phyloP scores from a whole-genome alignment of 139 green algal genomes.

The Micromonas commoda region DNA sequence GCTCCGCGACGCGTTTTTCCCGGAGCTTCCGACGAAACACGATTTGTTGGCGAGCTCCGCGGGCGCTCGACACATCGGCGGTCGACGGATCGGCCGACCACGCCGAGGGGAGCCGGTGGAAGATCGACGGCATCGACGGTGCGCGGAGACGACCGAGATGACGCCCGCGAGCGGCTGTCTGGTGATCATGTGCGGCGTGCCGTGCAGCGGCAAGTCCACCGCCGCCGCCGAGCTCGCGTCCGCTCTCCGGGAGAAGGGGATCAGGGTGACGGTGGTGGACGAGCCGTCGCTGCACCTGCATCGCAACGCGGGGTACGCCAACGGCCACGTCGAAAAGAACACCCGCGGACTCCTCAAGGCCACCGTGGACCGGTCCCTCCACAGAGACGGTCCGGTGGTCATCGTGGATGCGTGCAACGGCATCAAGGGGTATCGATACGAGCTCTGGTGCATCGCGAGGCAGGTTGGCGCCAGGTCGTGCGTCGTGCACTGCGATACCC shows the following conservation, averaged over 20 bases:
- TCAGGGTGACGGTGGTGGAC: conserved; percentile 48
- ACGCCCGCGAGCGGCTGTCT: too few species aligned
- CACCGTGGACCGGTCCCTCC: conserved; percentile 57
- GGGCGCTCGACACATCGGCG: too few species aligned
- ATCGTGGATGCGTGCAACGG: conserved; percentile 89
- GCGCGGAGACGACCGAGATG: too few species aligned
- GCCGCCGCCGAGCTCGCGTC: conserved; percentile 44
- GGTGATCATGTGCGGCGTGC: conserved; percentile 76
- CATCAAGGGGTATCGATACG: conserved; percentile 85
- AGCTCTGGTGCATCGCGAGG: conserved; percentile 87
- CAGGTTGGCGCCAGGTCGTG: conserved; percentile 72
- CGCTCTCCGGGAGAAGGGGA: conserved; percentile 30
- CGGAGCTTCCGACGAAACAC: too few species aligned
- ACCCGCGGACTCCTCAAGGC: conserved; percentile 63
- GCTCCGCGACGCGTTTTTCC: too few species aligned
- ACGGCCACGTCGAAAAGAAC: conserved; percentile 68
- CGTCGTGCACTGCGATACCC: conserved; percentile 74
- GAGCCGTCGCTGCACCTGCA: conserved; percentile 63
- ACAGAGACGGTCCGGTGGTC: conserved; percentile 46
- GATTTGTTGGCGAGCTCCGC: too few species aligned
- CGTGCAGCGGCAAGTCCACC: conserved; percentile 71
- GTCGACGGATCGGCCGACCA: too few species aligned
- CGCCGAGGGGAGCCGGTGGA: too few species aligned
- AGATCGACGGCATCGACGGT: too few species aligned
- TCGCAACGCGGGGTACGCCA: conserved; percentile 59